Percentiles rank a stretch among this genome's conserved stretches.
Conservation (phyloP, 176 grass and related monocot genomes). For the Areca catechu region DNA sequence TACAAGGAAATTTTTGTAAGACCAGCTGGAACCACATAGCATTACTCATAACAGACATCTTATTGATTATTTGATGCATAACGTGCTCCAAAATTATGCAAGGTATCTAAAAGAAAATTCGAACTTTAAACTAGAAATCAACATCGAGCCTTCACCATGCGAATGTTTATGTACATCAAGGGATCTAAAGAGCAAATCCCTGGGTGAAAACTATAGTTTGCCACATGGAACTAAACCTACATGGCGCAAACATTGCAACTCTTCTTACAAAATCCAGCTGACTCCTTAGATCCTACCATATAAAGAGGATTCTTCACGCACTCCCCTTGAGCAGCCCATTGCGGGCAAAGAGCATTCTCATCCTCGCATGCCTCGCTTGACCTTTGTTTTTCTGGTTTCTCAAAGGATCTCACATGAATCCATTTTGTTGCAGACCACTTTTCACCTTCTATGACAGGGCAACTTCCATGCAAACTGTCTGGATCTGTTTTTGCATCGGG, state of each 20-base stretch:
- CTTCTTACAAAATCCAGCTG: conserved; percentile 38
- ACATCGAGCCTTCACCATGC: too few species aligned
- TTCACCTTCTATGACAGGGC: conserved; percentile 62
- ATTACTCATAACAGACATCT: too few species aligned
- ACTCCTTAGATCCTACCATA: conserved; percentile 41
- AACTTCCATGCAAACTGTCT: conserved; percentile 56
- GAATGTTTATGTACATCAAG: too few species aligned
- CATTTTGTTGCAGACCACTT: conserved; percentile 90
- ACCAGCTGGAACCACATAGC: too few species aligned
- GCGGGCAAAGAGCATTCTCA: conserved; percentile 30
- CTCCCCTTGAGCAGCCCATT: conserved; percentile 36
- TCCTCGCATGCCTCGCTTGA: conserved; percentile 16
- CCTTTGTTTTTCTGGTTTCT: conserved; percentile 23
- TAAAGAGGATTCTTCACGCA: conserved; percentile 44
- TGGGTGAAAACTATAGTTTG: too few species aligned
- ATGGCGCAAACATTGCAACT: conserved; percentile 38
- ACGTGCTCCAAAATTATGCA: too few species aligned
- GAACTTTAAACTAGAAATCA: too few species aligned
- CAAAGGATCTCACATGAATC: conserved; percentile 60
- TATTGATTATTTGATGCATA: too few species aligned
- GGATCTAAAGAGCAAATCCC: too few species aligned
- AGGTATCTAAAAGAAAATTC: too few species aligned
- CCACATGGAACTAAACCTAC: not conserved
- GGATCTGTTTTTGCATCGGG: conserved; percentile 54
- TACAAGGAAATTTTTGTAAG: too few species aligned